Conservation (phyloP, 2,329 filamentous ascomycete genomes). For the Cercospora nicotianae region DNA sequence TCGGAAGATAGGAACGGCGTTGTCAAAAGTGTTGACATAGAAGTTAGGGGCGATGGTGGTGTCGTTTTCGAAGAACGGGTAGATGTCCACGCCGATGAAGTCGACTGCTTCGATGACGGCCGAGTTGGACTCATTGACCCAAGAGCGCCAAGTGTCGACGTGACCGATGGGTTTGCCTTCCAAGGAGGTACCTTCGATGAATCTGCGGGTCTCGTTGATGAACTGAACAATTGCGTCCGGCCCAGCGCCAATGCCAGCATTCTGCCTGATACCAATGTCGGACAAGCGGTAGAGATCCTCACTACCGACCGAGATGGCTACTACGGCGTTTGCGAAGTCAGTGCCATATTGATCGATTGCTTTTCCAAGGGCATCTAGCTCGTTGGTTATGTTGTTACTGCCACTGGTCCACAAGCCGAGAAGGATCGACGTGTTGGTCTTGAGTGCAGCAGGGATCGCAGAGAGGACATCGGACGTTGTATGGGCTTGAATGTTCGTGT, state of each 20-base stretch:
- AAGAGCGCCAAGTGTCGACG: constrained; percentile 80
- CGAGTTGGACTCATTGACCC: constrained; percentile 70
- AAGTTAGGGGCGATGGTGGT: constrained; percentile 19
- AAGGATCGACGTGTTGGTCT: constrained; percentile 39
- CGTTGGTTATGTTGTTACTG: not conserved
- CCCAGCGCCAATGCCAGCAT: constrained; percentile 59
- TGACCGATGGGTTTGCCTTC: constrained; percentile 67
- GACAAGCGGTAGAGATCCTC: constrained; percentile 75
- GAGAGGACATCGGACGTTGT: constrained; percentile 62
- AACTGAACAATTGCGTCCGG: constrained; percentile 61
- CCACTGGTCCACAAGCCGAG: not conserved
- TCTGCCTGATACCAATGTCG: constrained; percentile 64
- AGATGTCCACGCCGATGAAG: constrained; percentile 78
- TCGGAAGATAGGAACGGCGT: not conserved
- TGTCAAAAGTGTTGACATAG: not conserved
- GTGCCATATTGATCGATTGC: not conserved
- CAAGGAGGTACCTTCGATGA: constrained; percentile 61
- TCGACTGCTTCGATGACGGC: constrained; percentile 69
- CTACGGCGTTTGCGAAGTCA: constrained; percentile 59
- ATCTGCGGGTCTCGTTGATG: constrained; percentile 44
- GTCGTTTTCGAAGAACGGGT: constrained; percentile 70
- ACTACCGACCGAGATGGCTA: constrained; percentile 77
- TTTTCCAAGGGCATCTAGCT: not conserved
- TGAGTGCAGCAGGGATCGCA: constrained; percentile 76
- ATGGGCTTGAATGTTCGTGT: constrained; percentile 56